These are phyloP conservation scores for Microglena sp. DNA, from an alignment of 139 green algal species.

Conservation along the genomic window DNA sequence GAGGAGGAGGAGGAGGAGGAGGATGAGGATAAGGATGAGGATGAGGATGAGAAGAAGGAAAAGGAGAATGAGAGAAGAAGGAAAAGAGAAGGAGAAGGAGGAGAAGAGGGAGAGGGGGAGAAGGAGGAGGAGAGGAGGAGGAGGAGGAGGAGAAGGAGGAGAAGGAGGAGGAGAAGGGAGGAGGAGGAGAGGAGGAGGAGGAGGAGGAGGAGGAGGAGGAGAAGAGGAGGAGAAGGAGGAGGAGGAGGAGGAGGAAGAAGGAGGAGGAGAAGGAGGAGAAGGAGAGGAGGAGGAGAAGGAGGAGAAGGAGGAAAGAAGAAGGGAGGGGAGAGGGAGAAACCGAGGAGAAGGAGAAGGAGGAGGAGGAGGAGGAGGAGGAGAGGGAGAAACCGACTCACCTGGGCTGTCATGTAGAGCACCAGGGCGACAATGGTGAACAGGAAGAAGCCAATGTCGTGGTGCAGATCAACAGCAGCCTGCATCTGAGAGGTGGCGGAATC, in stretches of 20 bases:
- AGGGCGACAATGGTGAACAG: slow-evolving; percentile 18
- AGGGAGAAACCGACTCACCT: slow-evolving; percentile 11
- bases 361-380: not conserved
- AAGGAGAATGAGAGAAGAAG: too few species aligned
- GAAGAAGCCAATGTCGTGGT: slow-evolving; percentile 41
- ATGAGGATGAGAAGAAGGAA: too few species aligned
- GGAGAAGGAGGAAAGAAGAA: not conserved
- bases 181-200: too few species aligned
- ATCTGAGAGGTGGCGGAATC: slow-evolving; percentile 25
- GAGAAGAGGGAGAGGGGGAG: too few species aligned
- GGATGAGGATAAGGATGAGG: too few species aligned
- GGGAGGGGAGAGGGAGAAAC: not conserved
- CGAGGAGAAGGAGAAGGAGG: not conserved
- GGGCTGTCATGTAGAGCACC: slow-evolving; percentile 29
- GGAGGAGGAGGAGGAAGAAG: not conserved
- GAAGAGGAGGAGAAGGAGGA: too few species aligned
- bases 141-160: too few species aligned
- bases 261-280: not conserved
- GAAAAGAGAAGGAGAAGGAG: too few species aligned
- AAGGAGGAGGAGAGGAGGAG: too few species aligned
- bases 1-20: too few species aligned
- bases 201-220: too few species aligned
- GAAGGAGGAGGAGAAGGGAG: too few species aligned
- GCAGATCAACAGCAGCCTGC: slow-evolving; percentile 23
- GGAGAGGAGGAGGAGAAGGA: not conserved